Evolutionary conservation across 306 rosid genomes (phyloP).

Genomic region (Vigna radiata): DNA sequence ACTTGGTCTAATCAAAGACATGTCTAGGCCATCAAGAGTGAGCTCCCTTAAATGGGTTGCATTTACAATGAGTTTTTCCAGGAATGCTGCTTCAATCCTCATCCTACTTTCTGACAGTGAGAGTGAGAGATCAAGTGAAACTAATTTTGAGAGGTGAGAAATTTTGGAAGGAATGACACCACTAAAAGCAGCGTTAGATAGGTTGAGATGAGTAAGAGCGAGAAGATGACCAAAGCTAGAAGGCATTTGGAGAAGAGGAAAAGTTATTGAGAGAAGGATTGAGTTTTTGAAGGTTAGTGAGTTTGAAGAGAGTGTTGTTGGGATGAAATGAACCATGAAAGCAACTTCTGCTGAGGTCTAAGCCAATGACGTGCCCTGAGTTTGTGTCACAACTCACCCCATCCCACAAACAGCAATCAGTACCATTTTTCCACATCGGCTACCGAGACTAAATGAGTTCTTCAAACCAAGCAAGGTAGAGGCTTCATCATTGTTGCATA

Average conservation of each 20-base stretch:
- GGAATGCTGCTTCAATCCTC: neutral
- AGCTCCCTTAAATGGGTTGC: conserved; percentile 4
- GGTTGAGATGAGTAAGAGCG: conserved; percentile 3
- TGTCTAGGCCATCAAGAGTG: neutral
- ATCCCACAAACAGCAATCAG: conserved; percentile 9
- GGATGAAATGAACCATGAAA: conserved; percentile 21
- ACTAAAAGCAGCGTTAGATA: rapidly evolving
- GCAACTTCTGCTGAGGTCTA: neutral
- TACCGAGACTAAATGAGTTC: neutral
- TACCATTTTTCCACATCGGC: neutral
- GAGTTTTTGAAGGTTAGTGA: conserved; percentile 11
- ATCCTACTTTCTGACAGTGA: neutral
- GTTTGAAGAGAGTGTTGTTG: conserved; percentile 3
- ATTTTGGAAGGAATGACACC: neutral
- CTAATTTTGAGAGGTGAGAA: conserved; percentile 1
- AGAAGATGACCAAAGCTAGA: conserved; percentile 17
- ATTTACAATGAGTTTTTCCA: conserved; percentile 25
- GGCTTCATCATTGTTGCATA: conserved; percentile 7
- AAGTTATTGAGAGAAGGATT: conserved; percentile 19
- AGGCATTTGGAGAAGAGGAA: neutral
- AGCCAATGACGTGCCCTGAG: neutral
- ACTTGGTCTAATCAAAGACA: conserved; percentile 2
- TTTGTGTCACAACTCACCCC: neutral
- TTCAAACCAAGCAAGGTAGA: conserved; percentile 22
- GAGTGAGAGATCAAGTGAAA: conserved; percentile 26